Base-by-base conservation (phyloP, 2,329 filamentous ascomycete species). In the Epichloe sibirici region DNA sequence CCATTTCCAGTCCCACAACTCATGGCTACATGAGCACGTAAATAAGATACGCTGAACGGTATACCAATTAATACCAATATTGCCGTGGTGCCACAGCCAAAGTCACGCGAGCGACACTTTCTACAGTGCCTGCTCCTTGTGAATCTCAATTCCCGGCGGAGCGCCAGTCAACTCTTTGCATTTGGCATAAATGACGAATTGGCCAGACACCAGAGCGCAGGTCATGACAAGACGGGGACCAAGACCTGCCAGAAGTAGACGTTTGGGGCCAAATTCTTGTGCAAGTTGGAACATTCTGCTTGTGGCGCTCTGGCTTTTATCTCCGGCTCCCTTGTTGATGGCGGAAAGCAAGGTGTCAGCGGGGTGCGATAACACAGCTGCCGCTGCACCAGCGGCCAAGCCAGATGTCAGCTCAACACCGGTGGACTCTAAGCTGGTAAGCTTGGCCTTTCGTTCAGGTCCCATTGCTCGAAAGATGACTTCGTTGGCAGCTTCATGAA, bases 401-500 rank as follows among this genome's bases (percentile, higher is more conserved):
- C 90, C 90, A 60, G 88, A 90, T 42, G 86, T 82, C 63, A 95
- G 78, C 75, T 95, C 94, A 66, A 94, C 83, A 62, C 78, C 79
- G 47, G 90, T 95, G 68, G 88, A 85, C 66, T 84, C 82, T 59
- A 83, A 76, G 59, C 81, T 77, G 55, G 83, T 84, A 62, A 88
- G 75, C 58, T 74, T 78, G 57, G 78, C 77, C 76, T 91, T 93
- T 54, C 70, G 69, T 60, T 77, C 74, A 13, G 72, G 74, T 65
- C 90, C 86, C 65, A 94, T 75, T 51, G 69, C 55, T 53, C 76
- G 74, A 76, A 82, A 95, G 69, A 90, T 80, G 59, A 78, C 65
- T 71, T 95, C 88, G 63, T 86, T 82, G 61, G 86, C 88, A 63
- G 88, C 91, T 74, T 95, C 90, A 76, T 88, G 93, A 52, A 91